phyloP scores from a whole-genome alignment of 176 grass and related monocot genomes.

The Chrysopogon serrulatus region DNA sequence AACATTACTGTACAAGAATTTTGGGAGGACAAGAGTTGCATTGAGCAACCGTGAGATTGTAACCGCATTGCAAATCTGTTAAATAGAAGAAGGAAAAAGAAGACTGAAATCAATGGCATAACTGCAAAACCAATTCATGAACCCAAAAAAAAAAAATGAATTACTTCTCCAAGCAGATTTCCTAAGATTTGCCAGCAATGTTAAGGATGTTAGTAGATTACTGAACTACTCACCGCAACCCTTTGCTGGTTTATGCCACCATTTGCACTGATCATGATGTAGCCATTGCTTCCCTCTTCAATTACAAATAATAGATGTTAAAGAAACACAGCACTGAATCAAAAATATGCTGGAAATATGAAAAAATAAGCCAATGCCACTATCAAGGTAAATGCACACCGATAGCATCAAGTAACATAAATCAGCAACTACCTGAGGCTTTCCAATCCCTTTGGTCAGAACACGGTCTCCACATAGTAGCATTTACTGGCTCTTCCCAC shows the following conservation, averaged over 20 bases:
- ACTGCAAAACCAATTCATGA: background rate
- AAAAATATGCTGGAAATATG: background rate
- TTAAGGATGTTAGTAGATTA: background rate
- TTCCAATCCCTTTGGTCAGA: conserved; percentile 54
- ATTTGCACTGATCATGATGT: conserved; percentile 93
- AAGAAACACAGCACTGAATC: background rate
- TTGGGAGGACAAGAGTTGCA: conserved; percentile 89
- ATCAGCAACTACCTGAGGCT: conserved; percentile 36
- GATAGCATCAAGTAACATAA: background rate
- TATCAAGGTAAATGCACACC: conserved; percentile 12
- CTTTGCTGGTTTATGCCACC: conserved; percentile 99
- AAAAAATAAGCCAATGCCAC: background rate
- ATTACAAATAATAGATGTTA: background rate
- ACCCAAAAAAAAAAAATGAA: conserved; percentile 6
- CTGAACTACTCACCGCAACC: conserved; percentile 72
- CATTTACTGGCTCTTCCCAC: conserved; percentile 79
- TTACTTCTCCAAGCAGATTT: background rate
- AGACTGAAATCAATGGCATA: conserved; percentile 12
- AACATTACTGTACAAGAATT: conserved; percentile 89
- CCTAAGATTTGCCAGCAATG: background rate
- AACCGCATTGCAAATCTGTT: conserved; percentile 98
- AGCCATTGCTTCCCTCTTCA: conserved; percentile 67
- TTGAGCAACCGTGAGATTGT: conserved; percentile 78
- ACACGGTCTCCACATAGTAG: conserved; percentile 80
- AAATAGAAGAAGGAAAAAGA: conserved; percentile 1